Base-by-base conservation (phyloP, 495 filamentous ascomycete genomes). In the Polyplosphaeria fusca region DNA sequence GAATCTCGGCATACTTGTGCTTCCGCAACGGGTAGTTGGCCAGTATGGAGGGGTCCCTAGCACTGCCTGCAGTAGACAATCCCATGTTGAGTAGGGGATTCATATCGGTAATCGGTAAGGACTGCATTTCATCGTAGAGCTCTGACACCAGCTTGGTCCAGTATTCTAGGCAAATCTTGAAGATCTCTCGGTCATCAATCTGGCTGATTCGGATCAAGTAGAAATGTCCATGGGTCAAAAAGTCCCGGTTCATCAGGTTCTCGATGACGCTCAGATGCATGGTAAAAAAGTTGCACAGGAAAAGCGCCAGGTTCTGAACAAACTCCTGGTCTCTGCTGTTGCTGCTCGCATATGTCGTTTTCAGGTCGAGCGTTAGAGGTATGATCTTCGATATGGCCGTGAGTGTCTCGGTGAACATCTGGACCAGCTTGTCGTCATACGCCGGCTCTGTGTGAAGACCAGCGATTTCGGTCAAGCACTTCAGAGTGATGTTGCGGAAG, bases 131-230 rank as follows among this genome's bases (percentile, higher is more conserved):
- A 70, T 99, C 94, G 64, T 95, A 99, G 3, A 99, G 79, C 70
- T 97, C 94, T 63, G 94, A 89, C n/a, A 97, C 94, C 13, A 97
- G 79, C 66, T 95, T 95, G 19, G 94, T 94, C 93, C 93, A 99
- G 73, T 99, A 99, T 64, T 99, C 93, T 44, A 99, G 76, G 67
- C 89, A 95, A 63, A 97, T 97, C 77, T 99, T 99, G 80, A 99
- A 99, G 55, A 99, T 93, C 68, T 99, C 93, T 46, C 93, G 83
- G 65, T 99, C 93, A 52, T 99, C 93, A 57, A 99, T 97, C 70
- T 97, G 94, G 27, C 89, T 95, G 64, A 99, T 95, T 16, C 90
- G 85, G 66, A 99, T 96, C 9, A 99, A 82, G 70, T 99, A 99
- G 73, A 92, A 96, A 71, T 99, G 93, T 19, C 88, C 90, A 65